phyloP scores from a whole-genome alignment of 2,329 filamentous ascomycete species.

The Scleromitrula shiraiana region DNA sequence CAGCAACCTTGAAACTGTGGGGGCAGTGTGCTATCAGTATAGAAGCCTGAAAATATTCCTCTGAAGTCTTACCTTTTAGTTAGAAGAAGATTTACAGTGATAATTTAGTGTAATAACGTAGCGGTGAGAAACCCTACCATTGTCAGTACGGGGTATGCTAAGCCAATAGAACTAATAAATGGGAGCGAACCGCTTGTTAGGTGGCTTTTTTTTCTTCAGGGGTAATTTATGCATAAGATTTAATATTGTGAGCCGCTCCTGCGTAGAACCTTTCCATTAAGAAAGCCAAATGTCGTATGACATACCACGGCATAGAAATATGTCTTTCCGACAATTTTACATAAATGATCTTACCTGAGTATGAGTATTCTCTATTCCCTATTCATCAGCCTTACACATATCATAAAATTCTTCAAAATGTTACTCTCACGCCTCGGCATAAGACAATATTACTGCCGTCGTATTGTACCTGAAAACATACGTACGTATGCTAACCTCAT shows the following conservation, averaged over 20 bases:
- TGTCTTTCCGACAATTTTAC: neutral
- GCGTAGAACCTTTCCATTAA: no score
- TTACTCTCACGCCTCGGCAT: neutral
- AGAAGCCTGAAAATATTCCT: neutral
- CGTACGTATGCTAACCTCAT: neutral
- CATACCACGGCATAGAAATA: neutral
- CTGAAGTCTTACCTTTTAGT: no score
- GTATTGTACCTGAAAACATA: neutral
- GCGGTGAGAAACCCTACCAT: no score
- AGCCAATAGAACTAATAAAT: conserved; percentile 7
- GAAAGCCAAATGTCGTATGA: no score
- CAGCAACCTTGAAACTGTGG: no score
- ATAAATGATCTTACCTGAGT: conserved; percentile 5
- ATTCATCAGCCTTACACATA: no score
- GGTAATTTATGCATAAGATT: no score
- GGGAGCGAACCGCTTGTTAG: conserved; percentile 7
- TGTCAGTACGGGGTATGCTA: neutral
- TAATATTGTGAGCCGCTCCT: no score
- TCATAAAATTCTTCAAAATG: neutral
- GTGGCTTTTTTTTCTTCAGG: no score
- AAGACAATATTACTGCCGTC: neutral
- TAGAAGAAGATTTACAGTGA: no score
- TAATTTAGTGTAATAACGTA: no score
- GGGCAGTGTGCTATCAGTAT: no score
- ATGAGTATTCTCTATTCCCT: conserved; percentile 1